A percentile compares a stretch with the other conserved stretches of the same genome.
Conservation (phyloP, 805 yeast species). For the Starmerella roubikii region DNA sequence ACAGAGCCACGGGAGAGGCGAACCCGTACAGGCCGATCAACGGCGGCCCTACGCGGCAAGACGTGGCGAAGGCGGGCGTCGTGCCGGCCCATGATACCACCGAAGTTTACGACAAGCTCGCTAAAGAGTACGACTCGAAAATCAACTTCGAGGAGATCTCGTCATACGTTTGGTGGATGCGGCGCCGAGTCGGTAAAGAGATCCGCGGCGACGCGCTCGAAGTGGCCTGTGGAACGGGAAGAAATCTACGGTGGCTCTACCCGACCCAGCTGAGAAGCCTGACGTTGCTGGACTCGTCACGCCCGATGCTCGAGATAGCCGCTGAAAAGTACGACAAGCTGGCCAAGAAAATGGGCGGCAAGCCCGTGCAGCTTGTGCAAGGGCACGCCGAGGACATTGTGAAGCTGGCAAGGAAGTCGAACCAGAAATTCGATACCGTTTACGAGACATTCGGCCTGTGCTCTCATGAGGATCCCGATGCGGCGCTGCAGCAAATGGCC, state of each 20-base stretch:
- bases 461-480: conserved; percentile 87
- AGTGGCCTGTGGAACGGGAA: conserved; percentile 92
- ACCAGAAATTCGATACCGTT: conserved; percentile 68
- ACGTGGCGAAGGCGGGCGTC: conserved; percentile 3
- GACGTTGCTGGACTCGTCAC: conserved; percentile 76
- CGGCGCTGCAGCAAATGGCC: conserved; percentile 62
- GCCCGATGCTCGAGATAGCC: conserved; percentile 72
- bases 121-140: conserved; percentile 66
- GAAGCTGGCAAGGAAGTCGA: conserved; percentile 34
- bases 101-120: conserved; percentile 46
- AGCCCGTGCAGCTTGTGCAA: conserved; percentile 77
- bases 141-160: conserved; percentile 60
- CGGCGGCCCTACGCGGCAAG: conserved; percentile 1
- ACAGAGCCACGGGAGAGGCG: conserved; percentile 26
- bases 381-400: conserved; percentile 78
- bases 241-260: conserved; percentile 68
- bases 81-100: conserved; percentile 53
- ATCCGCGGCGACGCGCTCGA: conserved; percentile 82
- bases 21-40: conserved; percentile 21
- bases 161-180: conserved; percentile 35
- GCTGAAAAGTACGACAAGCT: conserved; percentile 55
- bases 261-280: conserved; percentile 49
- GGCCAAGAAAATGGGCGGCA: conserved; percentile 7
- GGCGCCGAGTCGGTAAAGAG: conserved; percentile 69
- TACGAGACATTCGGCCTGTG: conserved; percentile 91